These are phyloP conservation scores for Globisporangium mamillatum DNA, from an alignment of 352 stramenopile genomes.

Conservation along the genomic window DNA sequence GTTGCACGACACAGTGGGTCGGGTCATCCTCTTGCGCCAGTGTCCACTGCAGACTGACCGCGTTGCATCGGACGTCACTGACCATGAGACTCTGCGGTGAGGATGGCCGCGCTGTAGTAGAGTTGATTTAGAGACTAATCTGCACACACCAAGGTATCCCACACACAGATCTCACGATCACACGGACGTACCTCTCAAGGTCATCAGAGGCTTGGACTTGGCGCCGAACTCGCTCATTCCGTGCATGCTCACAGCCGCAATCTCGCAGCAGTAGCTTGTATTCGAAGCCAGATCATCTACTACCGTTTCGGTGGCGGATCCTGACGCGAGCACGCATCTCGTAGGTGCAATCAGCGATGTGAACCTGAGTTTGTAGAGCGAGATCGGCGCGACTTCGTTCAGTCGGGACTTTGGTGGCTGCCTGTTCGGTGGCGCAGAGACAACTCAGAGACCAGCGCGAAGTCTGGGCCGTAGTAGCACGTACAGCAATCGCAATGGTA, in stretches of 20 bases:
- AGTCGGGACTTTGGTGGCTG: constrained; percentile 23
- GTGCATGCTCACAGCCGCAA: constrained; percentile 57
- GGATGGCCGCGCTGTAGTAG: constrained; percentile 20
- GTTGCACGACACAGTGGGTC: constrained; percentile 23
- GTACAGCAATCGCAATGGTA: not conserved
- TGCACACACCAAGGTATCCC: not conserved
- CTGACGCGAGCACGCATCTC: constrained; percentile 28
- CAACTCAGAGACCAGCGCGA: not conserved
- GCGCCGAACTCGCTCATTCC: constrained; percentile 52
- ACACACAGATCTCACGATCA: not conserved
- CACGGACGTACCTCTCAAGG: constrained; percentile 18
- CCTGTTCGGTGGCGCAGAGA: constrained; percentile 19
- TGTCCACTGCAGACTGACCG: constrained; percentile 10
- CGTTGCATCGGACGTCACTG: not conserved
- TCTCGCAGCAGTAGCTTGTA: constrained; percentile 38
- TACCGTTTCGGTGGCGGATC: constrained; percentile 25
- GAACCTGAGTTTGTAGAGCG: constrained; percentile 61
- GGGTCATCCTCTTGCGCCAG: not conserved
- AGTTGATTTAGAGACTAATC: not conserved
- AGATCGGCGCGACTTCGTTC: constrained; percentile 56
- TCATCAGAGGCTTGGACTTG: constrained; percentile 27
- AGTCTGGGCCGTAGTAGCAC: not conserved
- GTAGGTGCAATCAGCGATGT: constrained; percentile 1
- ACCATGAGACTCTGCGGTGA: constrained; percentile 9
- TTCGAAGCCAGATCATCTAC: constrained; percentile 34